Base-by-base conservation (phyloP, 176 grass and related monocot genomes). In the Chloris gayana region DNA sequence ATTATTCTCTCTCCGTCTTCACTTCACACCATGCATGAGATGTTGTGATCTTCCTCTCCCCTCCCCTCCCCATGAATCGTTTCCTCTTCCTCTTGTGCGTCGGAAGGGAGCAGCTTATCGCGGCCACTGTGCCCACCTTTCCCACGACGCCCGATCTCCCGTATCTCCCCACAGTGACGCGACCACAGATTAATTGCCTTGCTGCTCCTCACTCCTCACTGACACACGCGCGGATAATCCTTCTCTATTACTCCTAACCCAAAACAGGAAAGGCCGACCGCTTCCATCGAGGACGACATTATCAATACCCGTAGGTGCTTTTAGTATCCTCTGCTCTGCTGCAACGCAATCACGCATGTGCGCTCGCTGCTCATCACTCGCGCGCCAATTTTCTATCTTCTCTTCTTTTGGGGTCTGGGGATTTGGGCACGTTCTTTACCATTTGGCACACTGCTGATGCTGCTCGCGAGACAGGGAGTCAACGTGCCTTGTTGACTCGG, bases 61-160 rank as follows among this genome's bases (percentile, higher is more conserved):
- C 3, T 49, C 18, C n/a, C n/a, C n/a, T n/a, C n/a, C n/a, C n/a
- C n/a, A n/a, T n/a, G n/a, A n/a, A n/a, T n/a, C n/a, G n/a, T n/a
- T n/a, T n/a, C n/a, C n/a, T n/a, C n/a, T n/a, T n/a, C n/a, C n/a
- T n/a, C n/a, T n/a, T n/a, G n/a, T 50, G 14, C 15, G 17, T 14
- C 15, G 15, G 4, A 14, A 1, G 0, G 10, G 15, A 39, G 9
- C 3, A 0, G 26, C 59, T 46, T 77, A 5, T 78, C 64, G 77
- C 46, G 14, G 32, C 3, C 14, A 51, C 1, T n/a, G n/a, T 6
- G 47, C n/a, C 77, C 77, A 80, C n/a, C 47, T 69, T 64, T 80
- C 77, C 77, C 47, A 80, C 64, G 69, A 35, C 64, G 22, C 14
- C 63, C 64, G 68, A 56, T 10, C 75, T 10, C 75, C 64, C 75